These are phyloP conservation scores for Cladosporium sp. DNA, from an alignment of 2,329 filamentous ascomycete genomes.

Conservation along the genomic window DNA sequence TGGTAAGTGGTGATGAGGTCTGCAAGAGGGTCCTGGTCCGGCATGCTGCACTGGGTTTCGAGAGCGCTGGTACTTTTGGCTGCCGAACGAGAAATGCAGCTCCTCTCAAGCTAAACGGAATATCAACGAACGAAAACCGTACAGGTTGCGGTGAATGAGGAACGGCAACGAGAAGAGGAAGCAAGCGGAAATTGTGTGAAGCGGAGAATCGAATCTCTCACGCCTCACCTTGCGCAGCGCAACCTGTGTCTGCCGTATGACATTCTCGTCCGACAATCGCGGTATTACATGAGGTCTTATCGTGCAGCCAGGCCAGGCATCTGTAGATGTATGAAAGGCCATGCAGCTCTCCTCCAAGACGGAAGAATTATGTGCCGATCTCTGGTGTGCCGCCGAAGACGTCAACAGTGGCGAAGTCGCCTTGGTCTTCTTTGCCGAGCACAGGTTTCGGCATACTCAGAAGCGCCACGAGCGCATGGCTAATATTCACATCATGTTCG, in stretches of 20 bases:
- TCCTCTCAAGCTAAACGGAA: not conserved
- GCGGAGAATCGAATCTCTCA: not conserved
- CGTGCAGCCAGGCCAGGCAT: not conserved
- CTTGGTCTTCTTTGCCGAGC: slow-evolving; percentile 5
- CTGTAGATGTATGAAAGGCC: not conserved
- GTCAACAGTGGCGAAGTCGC: slow-evolving; percentile 20
- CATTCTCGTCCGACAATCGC: not conserved
- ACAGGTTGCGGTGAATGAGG: not conserved
- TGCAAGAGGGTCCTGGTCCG: slow-evolving; percentile 4
- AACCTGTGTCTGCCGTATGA: not conserved
- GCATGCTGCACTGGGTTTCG: not conserved
- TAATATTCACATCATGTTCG: not conserved
- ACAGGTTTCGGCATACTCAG: not conserved
- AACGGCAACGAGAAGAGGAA: not conserved
- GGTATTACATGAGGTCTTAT: not conserved
- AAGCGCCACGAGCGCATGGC: not conserved
- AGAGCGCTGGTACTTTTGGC: not conserved
- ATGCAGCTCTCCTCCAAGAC: not conserved
- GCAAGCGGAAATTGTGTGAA: not conserved
- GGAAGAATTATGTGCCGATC: slow-evolving; percentile 6
- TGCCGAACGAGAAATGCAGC: not conserved
- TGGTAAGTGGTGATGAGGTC: slow-evolving; percentile 68
- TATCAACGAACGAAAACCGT: not conserved
- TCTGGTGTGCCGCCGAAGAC: slow-evolving; percentile 9
- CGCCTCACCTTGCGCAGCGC: not conserved